phyloP scores from a whole-genome alignment of 2,329 filamentous ascomycete species.

The Ceratocystiopsis minuta region DNA sequence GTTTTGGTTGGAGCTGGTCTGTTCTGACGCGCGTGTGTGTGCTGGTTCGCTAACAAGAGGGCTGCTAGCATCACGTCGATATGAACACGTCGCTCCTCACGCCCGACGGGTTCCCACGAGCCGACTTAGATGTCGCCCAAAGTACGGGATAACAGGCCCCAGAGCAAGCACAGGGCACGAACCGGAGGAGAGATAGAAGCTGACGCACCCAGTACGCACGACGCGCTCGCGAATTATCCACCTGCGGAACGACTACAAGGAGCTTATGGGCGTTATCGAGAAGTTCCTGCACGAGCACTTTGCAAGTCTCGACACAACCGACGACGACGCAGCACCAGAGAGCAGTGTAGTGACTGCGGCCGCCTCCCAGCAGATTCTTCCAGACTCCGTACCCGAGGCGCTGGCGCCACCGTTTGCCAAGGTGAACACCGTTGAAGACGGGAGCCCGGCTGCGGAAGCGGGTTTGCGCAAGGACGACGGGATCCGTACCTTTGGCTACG shows the following conservation, averaged over 20 bases:
- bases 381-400: slow-evolving; percentile 18
- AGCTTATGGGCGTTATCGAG: slow-evolving; percentile 69
- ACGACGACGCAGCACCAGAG: slow-evolving; percentile 14
- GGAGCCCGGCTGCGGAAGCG: slow-evolving; percentile 66
- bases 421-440: slow-evolving; percentile 63
- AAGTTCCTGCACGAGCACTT: slow-evolving; percentile 79
- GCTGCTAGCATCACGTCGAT: slow-evolving; percentile 67
- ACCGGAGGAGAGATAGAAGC: no score
- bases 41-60: neutral
- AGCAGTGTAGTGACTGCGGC: slow-evolving; percentile 2
- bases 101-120: slow-evolving; percentile 76
- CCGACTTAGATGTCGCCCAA: slow-evolving; percentile 88
- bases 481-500: slow-evolving; percentile 70
- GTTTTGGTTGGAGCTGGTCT: slow-evolving; percentile 9
- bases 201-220: slow-evolving; percentile 54
- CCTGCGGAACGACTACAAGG: slow-evolving; percentile 84
- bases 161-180: neutral
- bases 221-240: slow-evolving; percentile 78
- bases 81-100: slow-evolving; percentile 85
- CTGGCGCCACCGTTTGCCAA: slow-evolving; percentile 54
- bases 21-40: neutral
- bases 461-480: slow-evolving; percentile 66
- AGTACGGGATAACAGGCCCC: slow-evolving; percentile 33
- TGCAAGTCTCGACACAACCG: slow-evolving; percentile 44
- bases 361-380: slow-evolving; percentile 9